Evolutionary conservation across 441 rosid species (phyloP), one percentile per base, ranked within the genome.

Genomic region (Erodium moschatum): DNA sequence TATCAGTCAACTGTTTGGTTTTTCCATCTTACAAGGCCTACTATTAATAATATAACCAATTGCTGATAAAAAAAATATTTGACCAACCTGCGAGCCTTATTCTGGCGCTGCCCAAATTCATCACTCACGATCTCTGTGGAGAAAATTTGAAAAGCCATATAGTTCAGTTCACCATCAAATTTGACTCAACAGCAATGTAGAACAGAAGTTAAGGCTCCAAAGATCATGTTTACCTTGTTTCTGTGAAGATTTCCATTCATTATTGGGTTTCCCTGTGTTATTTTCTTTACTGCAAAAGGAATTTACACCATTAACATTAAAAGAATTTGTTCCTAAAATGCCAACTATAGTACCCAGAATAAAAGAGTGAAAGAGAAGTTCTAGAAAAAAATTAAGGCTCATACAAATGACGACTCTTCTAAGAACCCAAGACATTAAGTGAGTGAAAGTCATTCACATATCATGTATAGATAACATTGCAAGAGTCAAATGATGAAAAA

Each of bases 71-170:
- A 42, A 42, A 42, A 42, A 33, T 33, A 29, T 1, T 40, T 27
- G 27, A 81, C 92, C 79, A 69, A 77, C 96, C 96, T 86, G 65
- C 92, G 92, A 81, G 92, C 83, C 72, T 87, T 84, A 77, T 75
- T 87, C 77, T 83, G 96, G 7, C 89, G 87, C 64, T 87, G 92
- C 56, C 78, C 86, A 76, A 76, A 68, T 74, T 87, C 92, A 65
- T 89, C 86, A 66, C 58, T 81, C 24, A 70, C 77, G 72, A 72
- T 70, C 75, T 84, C 96, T 33, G 38, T 63, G 70, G 38, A 71
- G 29, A 65, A 70, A 24, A 65, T n/a, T 54, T 16, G 21, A 27
- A 7, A 38, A 40, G 50, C 66, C 54, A 74, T 24, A 24, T 24
- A 24, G 27, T 64, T 46, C 35, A 21, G 33, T 10, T 33, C 64